Base-by-base conservation (phyloP, 129 eudicot species). In the Tanacetum coccineum region DNA sequence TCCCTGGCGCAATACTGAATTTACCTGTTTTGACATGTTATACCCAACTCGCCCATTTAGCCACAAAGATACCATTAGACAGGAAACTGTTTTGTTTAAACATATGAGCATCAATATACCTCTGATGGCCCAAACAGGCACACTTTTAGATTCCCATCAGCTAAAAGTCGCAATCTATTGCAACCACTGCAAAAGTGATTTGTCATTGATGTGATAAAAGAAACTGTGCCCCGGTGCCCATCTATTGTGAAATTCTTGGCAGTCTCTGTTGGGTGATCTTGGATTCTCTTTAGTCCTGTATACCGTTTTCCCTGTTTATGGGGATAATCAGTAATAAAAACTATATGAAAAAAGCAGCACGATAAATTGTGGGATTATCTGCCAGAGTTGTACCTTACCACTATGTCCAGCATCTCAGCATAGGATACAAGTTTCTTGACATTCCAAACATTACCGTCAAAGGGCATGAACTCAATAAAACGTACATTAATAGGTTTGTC, bases 361-460 rank as follows among this genome's bases (percentile, higher is more conserved):
- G 15, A 71, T 36, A 71, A 30, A 46, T 20, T 19, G 22, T 56
- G 53, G 66, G 74, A 75, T 58, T 11, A 62, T 64, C 63, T 63
- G 71, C 70, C 32, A 80, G 74, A 76, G 47, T 70, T 88, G 76
- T 87, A 85, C 93, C 96, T 83, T 85, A 91, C 99, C 96, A 93
- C 96, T 80, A 51, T 86, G 82, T 93, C 96, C 83, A 86, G 30
- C 96, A 93, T 88, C 75, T 93, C 97, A 19, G 90, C 75, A 78
- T 91, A 91, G 10, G 97, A 80, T 63, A 93, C 92, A 36, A 93
- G 92, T 82, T 93, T 93, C 92, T 93, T 93, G 75, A 84, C 95
- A 79, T 93, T 89, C 99, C 99, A 93, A 72, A 93, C 96, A 74
- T 93, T 93, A 57, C 99, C 99, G 72, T 89, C 96, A 59, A 93